Evolutionary conservation across 2,329 filamentous ascomycete species (phyloP).

Genomic region (Lachnum nothofagi): DNA sequence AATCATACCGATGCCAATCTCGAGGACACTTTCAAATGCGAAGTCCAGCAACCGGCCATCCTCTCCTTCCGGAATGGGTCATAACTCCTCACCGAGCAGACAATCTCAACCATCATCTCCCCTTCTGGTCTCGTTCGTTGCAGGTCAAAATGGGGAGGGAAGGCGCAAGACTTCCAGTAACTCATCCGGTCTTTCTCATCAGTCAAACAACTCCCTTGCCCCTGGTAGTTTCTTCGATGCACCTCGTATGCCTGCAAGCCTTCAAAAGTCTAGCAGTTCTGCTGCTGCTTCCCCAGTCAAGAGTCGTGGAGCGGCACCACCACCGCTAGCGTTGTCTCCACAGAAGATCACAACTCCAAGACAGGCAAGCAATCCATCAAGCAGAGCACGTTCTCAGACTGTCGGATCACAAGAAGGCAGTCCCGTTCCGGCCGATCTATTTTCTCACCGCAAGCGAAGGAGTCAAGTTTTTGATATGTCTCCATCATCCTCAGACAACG

Average conservation of each 20-base stretch:
- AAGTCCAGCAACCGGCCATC: slow-evolving; percentile 74
- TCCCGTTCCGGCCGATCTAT: slow-evolving; percentile 58
- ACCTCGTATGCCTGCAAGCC: slow-evolving; percentile 54
- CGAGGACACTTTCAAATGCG: slow-evolving; percentile 76
- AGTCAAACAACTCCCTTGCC: slow-evolving; percentile 65
- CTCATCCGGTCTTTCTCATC: slow-evolving; percentile 76
- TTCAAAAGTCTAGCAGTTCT: slow-evolving; percentile 55
- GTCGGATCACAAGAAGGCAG: slow-evolving; percentile 93
- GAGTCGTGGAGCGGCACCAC: slow-evolving; percentile 42
- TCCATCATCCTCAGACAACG: slow-evolving; percentile 94
- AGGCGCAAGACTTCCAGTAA: slow-evolving; percentile 89
- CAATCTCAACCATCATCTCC: slow-evolving; percentile 82
- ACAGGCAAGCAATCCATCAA: slow-evolving; percentile 56
- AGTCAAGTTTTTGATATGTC: slow-evolving; percentile 96
- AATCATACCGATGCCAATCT: slow-evolving; percentile 70
- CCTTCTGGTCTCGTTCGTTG: slow-evolving; percentile 92
- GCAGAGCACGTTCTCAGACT: slow-evolving; percentile 79
- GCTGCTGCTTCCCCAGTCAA: slow-evolving; percentile 54
- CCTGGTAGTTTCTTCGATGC: slow-evolving; percentile 68
- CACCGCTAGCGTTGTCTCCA: slow-evolving; percentile 52
- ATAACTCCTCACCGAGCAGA: slow-evolving; percentile 83
- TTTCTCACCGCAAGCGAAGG: slow-evolving; percentile 77
- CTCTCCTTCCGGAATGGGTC: slow-evolving; percentile 76
- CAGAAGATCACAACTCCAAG: slow-evolving; percentile 60
- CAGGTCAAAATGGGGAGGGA: slow-evolving; percentile 70